These are phyloP conservation scores for Haplosporangium gracile DNA, from an alignment of 192 early-diverging fungal genomes.

Conservation along the genomic window DNA sequence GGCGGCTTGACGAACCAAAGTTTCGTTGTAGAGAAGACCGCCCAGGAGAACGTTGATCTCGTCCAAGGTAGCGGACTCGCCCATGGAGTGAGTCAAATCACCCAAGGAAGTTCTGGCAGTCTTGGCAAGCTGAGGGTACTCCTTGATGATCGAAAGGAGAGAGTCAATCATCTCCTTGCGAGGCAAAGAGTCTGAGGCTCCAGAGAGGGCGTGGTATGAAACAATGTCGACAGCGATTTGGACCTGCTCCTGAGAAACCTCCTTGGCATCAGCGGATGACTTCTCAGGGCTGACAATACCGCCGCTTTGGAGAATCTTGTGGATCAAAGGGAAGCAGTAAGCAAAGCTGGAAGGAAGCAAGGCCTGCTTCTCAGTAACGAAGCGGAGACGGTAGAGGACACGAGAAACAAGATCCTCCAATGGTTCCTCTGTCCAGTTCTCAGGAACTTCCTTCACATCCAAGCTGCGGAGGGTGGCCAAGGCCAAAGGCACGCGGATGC, in stretches of 20 bases:
- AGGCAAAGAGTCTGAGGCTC: slow-evolving; percentile 68
- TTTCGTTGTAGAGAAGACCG: slow-evolving; percentile 75
- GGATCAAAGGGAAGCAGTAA: slow-evolving; percentile 75
- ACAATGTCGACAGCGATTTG: slow-evolving; percentile 75
- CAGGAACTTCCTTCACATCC: slow-evolving; percentile 59
- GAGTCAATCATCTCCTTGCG: slow-evolving; percentile 73
- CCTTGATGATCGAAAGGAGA: slow-evolving; percentile 72
- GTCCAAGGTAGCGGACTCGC: slow-evolving; percentile 56
- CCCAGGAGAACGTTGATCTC: slow-evolving; percentile 72
- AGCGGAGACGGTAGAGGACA: slow-evolving; percentile 76
- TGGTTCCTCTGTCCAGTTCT: slow-evolving; percentile 63
- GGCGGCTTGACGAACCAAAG: slow-evolving; percentile 74
- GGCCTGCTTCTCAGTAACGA: slow-evolving; percentile 67
- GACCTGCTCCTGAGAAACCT: slow-evolving; percentile 73
- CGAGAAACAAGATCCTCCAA: slow-evolving; percentile 67
- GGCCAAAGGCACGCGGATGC: slow-evolving; percentile 57
- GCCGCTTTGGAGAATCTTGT: slow-evolving; percentile 70
- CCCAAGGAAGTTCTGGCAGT: slow-evolving; percentile 65
- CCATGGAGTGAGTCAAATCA: slow-evolving; percentile 62
- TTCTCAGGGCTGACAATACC: slow-evolving; percentile 68
- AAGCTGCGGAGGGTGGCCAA: slow-evolving; percentile 65
- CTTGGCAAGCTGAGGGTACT: slow-evolving; percentile 70
- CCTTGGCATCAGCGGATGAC: slow-evolving; percentile 56
- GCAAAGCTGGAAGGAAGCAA: slow-evolving; percentile 74
- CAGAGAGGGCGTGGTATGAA: slow-evolving; percentile 68